Conservation (phyloP, 768 basidiomycete genomes). For the Psilocybe cubensis region DNA sequence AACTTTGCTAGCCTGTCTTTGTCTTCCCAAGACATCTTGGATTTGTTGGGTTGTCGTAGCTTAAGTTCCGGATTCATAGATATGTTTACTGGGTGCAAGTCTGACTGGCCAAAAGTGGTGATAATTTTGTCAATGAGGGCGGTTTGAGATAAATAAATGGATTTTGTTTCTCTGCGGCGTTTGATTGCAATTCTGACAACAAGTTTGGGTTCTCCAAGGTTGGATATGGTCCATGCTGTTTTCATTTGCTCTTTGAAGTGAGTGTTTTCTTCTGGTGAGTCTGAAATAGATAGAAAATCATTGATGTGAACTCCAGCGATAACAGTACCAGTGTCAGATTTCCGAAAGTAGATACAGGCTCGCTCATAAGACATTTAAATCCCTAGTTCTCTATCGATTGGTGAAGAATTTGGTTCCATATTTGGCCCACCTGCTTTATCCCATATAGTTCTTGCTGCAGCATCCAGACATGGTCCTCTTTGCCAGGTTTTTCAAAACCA, state of each 20-base stretch:
- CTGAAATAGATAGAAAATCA: no score
- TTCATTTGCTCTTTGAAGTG: no score
- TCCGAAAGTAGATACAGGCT: constrained; percentile 34
- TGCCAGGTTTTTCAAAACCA: constrained; percentile 31
- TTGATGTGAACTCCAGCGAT: no score
- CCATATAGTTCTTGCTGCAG: constrained; percentile 33
- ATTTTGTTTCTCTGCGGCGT: constrained; percentile 22
- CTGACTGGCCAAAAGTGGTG: constrained; percentile 26
- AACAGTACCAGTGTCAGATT: no score
- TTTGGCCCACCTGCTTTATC: constrained; percentile 37
- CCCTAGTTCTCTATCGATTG: background rate
- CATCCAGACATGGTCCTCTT: constrained; percentile 25
- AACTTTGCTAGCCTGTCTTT: constrained; percentile 13
- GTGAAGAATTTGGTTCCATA: constrained; percentile 40
- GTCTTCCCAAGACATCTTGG: background rate
- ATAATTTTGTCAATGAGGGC: constrained; percentile 34
- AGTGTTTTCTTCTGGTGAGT: no score
- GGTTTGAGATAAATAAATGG: constrained; percentile 22
- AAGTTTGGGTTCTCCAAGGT: constrained; percentile 32
- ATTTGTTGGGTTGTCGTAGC: constrained; percentile 14
- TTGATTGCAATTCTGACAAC: constrained; percentile 40
- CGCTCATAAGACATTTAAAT: constrained; percentile 26
- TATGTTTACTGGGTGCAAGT: constrained; percentile 18
- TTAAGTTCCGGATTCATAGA: constrained; percentile 33
- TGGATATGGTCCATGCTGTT: background rate